phyloP scores from a whole-genome alignment of 345 rosid species.

The Conringia planisiliqua region DNA sequence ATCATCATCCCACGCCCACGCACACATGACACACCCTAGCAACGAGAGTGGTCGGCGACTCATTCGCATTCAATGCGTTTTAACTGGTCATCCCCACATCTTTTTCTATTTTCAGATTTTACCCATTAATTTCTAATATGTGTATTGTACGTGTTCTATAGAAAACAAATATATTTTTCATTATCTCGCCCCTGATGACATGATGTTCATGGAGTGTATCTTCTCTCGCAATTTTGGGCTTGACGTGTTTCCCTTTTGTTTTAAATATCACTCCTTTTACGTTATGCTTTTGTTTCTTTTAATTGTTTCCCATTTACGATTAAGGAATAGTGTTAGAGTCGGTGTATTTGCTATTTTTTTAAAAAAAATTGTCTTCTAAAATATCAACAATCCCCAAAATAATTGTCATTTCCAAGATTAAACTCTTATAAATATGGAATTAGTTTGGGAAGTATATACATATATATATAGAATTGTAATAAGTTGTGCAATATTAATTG shows the following conservation, averaged over 20 bases:
- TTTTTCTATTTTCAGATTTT: neutral
- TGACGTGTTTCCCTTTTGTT: too few relatives aligned
- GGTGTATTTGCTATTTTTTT: too few relatives aligned
- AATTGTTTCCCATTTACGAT: too few relatives aligned
- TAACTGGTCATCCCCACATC: conserved; percentile 4
- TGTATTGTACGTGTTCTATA: neutral
- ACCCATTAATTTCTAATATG: neutral
- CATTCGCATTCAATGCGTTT: conserved; percentile 29
- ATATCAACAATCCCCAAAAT: too few relatives aligned
- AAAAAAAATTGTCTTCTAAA: too few relatives aligned
- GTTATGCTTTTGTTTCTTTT: too few relatives aligned
- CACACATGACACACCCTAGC: conserved; percentile 1
- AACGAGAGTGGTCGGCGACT: conserved; percentile 30
- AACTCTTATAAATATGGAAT: neutral
- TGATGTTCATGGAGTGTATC: neutral
- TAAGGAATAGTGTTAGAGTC: too few relatives aligned
- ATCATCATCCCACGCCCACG: conserved; percentile 28
- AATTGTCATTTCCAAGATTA: neutral
- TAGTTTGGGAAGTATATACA: conserved; percentile 12
- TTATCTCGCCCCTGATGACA: too few relatives aligned
- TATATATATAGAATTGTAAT: conserved; percentile 7
- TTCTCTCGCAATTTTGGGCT: neutral
- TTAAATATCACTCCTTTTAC: too few relatives aligned
- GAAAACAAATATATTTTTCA: neutral
- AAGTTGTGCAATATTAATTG: neutral